A percentile compares a stretch with the other conserved stretches of the same genome.
These are phyloP conservation scores for Dendrocalamus sinicus DNA, from an alignment of 176 grass and related monocot genomes.

Conservation along the genomic window DNA sequence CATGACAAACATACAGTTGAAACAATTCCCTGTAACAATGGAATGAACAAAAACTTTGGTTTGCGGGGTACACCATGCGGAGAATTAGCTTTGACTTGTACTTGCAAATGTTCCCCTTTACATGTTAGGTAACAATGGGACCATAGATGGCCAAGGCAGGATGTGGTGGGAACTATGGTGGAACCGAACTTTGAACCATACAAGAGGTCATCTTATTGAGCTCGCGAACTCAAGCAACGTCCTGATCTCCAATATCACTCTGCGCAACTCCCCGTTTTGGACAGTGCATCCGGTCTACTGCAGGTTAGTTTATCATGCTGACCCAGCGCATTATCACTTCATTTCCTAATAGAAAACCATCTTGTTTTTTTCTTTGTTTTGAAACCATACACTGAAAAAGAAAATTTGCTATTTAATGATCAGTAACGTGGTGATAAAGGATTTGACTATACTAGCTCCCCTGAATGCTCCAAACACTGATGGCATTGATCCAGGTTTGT, in stretches of 20 bases:
- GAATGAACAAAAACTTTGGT: neutral
- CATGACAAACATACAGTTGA: neutral
- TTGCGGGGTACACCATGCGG: neutral
- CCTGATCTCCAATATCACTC: conserved; percentile 72
- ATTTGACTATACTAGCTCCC: conserved; percentile 75
- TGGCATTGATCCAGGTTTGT: conserved; percentile 92
- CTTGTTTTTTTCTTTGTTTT: conserved; percentile 7
- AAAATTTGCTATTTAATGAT: neutral
- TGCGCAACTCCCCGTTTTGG: conserved; percentile 95
- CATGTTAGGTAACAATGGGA: conserved; percentile 78
- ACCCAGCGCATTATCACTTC: neutral
- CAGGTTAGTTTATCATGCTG: conserved; percentile 59
- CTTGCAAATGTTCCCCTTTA: neutral
- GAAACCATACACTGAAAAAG: conserved; percentile 17
- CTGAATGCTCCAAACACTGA: conserved; percentile 90
- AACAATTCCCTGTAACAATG: neutral
- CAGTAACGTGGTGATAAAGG: conserved; percentile 83
- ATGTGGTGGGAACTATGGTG: conserved; percentile 99
- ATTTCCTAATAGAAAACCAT: conserved; percentile 17
- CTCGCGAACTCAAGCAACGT: conserved; percentile 73
- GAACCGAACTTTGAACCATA: conserved; percentile 82
- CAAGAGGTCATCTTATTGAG: conserved; percentile 87
- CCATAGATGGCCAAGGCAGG: conserved; percentile 84
- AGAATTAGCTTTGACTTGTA: conserved; percentile 30
- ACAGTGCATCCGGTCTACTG: conserved; percentile 94